Conservation (phyloP, 805 yeast genomes). For the Suhomyces faveliae region DNA sequence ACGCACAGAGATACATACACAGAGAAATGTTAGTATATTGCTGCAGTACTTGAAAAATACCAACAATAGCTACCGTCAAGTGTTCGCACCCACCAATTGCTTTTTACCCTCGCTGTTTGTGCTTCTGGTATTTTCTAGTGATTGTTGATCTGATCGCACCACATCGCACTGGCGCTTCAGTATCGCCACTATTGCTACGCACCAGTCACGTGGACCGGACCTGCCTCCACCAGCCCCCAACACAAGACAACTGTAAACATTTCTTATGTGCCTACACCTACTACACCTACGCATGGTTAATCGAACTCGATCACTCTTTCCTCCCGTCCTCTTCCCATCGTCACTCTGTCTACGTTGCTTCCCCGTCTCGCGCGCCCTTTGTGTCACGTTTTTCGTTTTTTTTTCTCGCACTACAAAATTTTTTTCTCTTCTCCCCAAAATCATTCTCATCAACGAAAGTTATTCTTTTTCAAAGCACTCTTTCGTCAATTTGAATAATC, state of each 20-base stretch:
- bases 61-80: too few relatives aligned
- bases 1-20: too few relatives aligned
- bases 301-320: not conserved
- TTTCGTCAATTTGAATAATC: conserved; percentile 4
- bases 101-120: not conserved
- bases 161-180: not conserved
- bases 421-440: conserved; percentile 2
- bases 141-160: not conserved
- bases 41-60: too few relatives aligned
- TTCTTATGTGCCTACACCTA: not conserved
- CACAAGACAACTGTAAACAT: too few relatives aligned
- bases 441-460: conserved; percentile 1
- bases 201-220: not conserved
- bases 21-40: too few relatives aligned
- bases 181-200: not conserved
- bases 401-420: not conserved
- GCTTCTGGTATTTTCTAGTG: not conserved
- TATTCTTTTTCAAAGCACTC: not conserved
- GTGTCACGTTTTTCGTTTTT: not conserved
- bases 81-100: too few relatives aligned
- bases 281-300: not conserved
- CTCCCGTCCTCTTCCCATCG: not conserved
- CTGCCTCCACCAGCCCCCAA: not conserved
- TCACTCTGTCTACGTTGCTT: not conserved
- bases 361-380: conserved; percentile 1